Evolutionary conservation across 106 monocot species (phyloP).

Genomic region (Alisma plantagoaquatica): DNA sequence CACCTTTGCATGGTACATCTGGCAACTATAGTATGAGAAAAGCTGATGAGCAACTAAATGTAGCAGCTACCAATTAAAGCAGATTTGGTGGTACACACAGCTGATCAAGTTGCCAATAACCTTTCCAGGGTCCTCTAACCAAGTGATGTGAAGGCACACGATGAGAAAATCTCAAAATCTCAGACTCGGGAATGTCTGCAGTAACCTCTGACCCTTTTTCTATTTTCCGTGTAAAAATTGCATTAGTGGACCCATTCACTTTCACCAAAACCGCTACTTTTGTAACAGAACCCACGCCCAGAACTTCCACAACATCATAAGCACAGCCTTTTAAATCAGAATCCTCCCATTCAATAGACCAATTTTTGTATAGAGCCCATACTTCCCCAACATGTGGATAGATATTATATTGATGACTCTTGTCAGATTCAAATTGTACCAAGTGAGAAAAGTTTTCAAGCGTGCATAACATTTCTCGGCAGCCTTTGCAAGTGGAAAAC

Average conservation of each 20-base stretch:
- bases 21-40: too few species aligned
- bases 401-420: constrained; percentile 6
- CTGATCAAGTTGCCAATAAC: constrained; percentile 61
- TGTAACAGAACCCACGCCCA: neutral
- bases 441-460: constrained; percentile 19
- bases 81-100: too few species aligned
- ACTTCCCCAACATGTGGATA: constrained; percentile 16
- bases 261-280: constrained; percentile 9
- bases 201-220: too few species aligned
- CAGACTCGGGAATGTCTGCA: constrained; percentile 17
- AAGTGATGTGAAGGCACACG: constrained; percentile 39
- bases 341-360: constrained; percentile 9
- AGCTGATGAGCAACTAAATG: too few species aligned
- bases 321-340: constrained; percentile 8
- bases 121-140: constrained; percentile 31
- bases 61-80: too few species aligned
- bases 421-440: neutral
- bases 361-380: constrained; percentile 21
- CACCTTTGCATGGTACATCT: too few species aligned
- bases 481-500: constrained; percentile 5
- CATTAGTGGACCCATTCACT: constrained; percentile 6
- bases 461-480: neutral
- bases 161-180: constrained; percentile 52
- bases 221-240: constrained; percentile 7
- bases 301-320: constrained; percentile 24